A percentile compares a stretch with the other conserved stretches of the same genome.
Conservation (phyloP, 2,329 filamentous ascomycete genomes). For the Aureobasidium sp. region DNA sequence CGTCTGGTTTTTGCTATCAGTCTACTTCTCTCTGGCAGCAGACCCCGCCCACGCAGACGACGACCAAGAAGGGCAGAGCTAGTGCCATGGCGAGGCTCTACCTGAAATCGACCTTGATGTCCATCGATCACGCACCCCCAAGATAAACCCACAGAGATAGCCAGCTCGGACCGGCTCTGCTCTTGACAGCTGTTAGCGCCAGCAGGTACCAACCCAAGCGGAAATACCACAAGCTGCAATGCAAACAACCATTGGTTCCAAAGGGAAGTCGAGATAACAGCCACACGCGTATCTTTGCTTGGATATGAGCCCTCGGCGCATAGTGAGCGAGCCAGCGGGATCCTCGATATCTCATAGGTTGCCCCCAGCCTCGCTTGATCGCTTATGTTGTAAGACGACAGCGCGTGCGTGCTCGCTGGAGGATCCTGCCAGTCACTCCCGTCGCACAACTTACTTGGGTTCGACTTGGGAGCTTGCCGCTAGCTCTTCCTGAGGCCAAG, state of each 20-base stretch:
- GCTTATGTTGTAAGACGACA: slow-evolving; percentile 11
- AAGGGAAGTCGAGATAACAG: slow-evolving; percentile 1
- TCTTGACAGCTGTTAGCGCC: slow-evolving; percentile 11
- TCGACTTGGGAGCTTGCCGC: neutral
- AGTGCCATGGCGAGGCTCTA: neutral
- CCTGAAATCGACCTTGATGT: neutral
- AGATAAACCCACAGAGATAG: neutral
- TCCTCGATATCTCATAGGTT: neutral
- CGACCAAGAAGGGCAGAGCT: neutral
- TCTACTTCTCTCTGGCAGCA: neutral
- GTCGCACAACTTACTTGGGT: neutral
- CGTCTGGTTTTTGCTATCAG: neutral
- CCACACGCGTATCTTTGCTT: slow-evolving; percentile 1
- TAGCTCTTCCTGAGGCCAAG: neutral
- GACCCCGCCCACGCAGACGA: neutral
- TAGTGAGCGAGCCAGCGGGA: neutral
- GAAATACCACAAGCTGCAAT: neutral
- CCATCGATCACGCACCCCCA: neutral
- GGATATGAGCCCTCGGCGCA: neutral
- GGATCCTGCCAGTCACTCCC: slow-evolving; percentile 1
- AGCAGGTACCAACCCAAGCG: slow-evolving; percentile 7
- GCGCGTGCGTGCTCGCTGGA: slow-evolving; percentile 5
- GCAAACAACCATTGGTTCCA: neutral
- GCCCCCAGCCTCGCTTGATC: slow-evolving; percentile 7
- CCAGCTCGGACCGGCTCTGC: neutral